phyloP scores from a whole-genome alignment of 768 basidiomycete species.

The button mushroom (Agaricus bisporus) region DNA sequence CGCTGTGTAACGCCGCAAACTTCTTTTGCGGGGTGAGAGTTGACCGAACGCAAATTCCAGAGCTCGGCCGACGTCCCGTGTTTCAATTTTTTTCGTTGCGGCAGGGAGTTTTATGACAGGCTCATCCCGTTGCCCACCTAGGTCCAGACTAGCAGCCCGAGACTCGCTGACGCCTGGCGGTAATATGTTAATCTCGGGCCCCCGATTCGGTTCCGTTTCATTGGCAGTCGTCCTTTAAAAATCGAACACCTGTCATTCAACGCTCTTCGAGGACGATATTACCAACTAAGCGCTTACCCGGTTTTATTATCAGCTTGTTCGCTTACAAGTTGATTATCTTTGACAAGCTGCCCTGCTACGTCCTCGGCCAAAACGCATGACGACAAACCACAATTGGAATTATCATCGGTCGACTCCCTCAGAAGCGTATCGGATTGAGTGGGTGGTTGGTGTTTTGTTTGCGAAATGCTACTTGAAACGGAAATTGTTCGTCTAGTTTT shows the following conservation, averaged over 20 bases:
- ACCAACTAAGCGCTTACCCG: constrained; percentile 29
- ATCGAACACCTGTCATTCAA: constrained; percentile 9
- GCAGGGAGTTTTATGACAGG: neutral
- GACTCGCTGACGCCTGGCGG: neutral
- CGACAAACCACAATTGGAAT: constrained; percentile 23
- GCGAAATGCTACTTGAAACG: constrained; percentile 8
- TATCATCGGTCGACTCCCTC: constrained; percentile 11
- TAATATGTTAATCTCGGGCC: neutral
- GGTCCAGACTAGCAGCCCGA: constrained; percentile 2
- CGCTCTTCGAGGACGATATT: neutral
- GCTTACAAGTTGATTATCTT: constrained; percentile 41
- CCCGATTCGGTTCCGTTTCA: neutral
- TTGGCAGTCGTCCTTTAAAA: constrained; percentile 10
- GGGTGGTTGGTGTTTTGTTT: constrained; percentile 10
- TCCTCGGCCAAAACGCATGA: constrained; percentile 24
- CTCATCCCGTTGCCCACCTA: neutral
- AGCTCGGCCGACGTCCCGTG: constrained; percentile 7
- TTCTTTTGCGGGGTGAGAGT: constrained; percentile 36
- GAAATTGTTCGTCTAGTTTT: neutral
- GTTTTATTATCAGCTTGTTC: constrained; percentile 19
- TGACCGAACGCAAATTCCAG: constrained; percentile 41
- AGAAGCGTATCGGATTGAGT: constrained; percentile 13
- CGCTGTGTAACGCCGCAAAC: neutral
- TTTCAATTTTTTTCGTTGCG: neutral
- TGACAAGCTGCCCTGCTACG: constrained; percentile 42